Evolutionary conservation across 2,329 filamentous ascomycete genomes (phyloP).

Genomic region (Cercospora sesami): DNA sequence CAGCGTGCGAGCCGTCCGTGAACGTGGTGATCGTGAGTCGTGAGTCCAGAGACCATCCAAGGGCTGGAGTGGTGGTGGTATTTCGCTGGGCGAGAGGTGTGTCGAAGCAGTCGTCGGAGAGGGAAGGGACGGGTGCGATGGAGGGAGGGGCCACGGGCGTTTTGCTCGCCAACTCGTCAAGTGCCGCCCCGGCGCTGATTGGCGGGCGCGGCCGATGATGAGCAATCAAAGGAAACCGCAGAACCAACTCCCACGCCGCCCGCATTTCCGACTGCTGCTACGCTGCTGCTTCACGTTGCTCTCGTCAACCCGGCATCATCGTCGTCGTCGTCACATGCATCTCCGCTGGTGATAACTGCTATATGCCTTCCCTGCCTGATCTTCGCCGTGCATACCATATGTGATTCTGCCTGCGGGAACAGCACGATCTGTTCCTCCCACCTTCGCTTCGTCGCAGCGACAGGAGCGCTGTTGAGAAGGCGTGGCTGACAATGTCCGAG

Average conservation of each 20-base stretch:
- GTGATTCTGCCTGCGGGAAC: not conserved
- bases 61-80: not conserved
- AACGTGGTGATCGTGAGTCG: not conserved
- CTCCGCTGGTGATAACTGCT: not conserved
- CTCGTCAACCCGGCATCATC: not conserved
- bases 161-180: not conserved
- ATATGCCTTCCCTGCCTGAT: not conserved
- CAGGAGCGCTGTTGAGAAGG: not conserved
- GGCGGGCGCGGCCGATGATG: slow-evolving; percentile 4
- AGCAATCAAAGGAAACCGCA: not conserved
- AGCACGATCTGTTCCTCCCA: not conserved
- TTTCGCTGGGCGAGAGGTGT: not conserved
- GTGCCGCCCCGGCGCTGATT: not conserved
- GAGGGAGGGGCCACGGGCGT: not conserved
- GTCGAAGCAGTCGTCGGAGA: not conserved
- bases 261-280: not conserved
- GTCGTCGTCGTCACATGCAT: not conserved
- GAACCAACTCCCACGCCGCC: not conserved
- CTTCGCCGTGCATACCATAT: not conserved
- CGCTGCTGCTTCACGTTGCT: too few species aligned
- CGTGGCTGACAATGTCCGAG: not conserved
- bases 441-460: not conserved
- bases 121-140: not conserved
- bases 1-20: not conserved
- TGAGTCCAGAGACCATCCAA: not conserved